Conservation (phyloP, 1,284 basidiomycete species). For the Cryptococcus sp. region DNA sequence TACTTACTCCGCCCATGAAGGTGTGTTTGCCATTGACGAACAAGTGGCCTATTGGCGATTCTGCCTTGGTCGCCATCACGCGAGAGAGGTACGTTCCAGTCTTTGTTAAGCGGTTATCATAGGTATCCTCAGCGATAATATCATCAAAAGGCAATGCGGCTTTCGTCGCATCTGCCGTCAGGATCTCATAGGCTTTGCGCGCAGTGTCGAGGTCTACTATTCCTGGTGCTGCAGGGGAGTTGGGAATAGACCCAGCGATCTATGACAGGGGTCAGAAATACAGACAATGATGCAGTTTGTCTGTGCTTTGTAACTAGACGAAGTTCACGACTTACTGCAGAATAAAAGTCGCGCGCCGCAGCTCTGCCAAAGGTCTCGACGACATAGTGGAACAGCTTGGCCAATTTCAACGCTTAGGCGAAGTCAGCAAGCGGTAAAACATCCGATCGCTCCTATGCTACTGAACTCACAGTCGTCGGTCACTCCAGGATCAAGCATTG, state of each 20-base stretch:
- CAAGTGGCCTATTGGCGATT: constrained; percentile 48
- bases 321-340: constrained; percentile 56
- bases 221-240: constrained; percentile 19
- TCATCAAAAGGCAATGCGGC: constrained; percentile 47
- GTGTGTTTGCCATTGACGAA: constrained; percentile 89
- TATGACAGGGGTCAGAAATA: constrained; percentile 9
- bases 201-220: constrained; percentile 30
- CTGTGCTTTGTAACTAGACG: not conserved
- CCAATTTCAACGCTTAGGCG: constrained; percentile 65
- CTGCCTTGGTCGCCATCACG: constrained; percentile 32
- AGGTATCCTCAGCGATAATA: constrained; percentile 45
- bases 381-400: constrained; percentile 69
- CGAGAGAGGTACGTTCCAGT: constrained; percentile 37
- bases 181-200: constrained; percentile 33
- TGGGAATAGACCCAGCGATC: constrained; percentile 27
- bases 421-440: not conserved
- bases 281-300: not conserved
- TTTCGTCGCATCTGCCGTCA: constrained; percentile 24
- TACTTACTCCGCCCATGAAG: constrained; percentile 68
- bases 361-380: constrained; percentile 65
- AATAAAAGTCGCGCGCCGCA: constrained; percentile 65
- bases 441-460: not conserved
- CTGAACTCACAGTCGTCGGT: constrained; percentile 49
- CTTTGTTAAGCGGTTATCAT: constrained; percentile 32
- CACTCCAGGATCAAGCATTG: constrained; percentile 55